phyloP scores from a whole-genome alignment of 371 early-diverging fungal genomes.

The Racocetra persica region DNA sequence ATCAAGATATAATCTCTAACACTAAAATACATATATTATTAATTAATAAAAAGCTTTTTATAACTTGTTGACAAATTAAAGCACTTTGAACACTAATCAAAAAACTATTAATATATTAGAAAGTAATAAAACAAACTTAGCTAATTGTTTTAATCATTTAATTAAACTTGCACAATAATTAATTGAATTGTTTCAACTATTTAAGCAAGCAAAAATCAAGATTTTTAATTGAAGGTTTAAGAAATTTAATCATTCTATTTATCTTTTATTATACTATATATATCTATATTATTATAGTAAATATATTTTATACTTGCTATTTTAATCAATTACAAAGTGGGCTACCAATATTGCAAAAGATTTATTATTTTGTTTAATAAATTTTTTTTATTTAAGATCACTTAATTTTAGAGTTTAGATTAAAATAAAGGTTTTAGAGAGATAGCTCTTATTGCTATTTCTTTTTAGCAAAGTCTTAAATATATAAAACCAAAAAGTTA shows the following conservation, averaged over 20 bases:
- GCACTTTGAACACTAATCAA: neutral
- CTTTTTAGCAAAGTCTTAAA: neutral
- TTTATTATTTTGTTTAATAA: too few relatives aligned
- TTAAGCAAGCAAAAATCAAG: too few relatives aligned
- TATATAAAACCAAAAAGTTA: neutral
- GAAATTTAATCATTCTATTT: too few relatives aligned
- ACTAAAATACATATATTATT: neutral
- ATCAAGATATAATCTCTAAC: neutral
- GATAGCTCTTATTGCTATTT: neutral
- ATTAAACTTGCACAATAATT: neutral
- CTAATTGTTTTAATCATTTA: slow-evolving; percentile 3
- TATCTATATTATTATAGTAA: too few relatives aligned
- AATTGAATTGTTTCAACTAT: too few relatives aligned
- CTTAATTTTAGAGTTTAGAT: neutral
- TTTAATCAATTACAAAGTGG: too few relatives aligned
- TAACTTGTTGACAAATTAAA: neutral
- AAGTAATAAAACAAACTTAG: neutral
- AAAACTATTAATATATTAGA: neutral
- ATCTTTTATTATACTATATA: too few relatives aligned
- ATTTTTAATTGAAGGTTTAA: too few relatives aligned
- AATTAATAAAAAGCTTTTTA: neutral
- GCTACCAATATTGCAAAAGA: too few relatives aligned
- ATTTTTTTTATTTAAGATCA: too few relatives aligned
- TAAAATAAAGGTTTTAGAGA: neutral
- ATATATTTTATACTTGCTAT: too few relatives aligned